These are phyloP conservation scores for Alternaria sp. DNA, from an alignment of 2,329 filamentous ascomycete genomes.

Conservation along the genomic window DNA sequence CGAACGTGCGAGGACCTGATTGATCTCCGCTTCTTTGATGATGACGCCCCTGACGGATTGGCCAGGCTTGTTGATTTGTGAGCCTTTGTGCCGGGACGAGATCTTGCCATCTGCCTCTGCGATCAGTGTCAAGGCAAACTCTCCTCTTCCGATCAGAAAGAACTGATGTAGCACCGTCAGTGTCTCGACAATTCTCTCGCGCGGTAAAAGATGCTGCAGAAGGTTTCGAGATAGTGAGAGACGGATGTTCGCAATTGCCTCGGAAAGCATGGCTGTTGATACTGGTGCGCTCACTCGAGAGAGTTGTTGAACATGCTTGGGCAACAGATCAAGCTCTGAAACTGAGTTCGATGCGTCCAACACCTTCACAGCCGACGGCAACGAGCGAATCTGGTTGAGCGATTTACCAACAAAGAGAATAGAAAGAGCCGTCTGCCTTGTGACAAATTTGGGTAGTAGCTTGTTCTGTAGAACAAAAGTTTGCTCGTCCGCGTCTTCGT, in stretches of 20 bases:
- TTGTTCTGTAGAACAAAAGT: slow-evolving; percentile 47
- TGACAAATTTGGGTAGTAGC: slow-evolving; percentile 82
- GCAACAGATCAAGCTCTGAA: slow-evolving; percentile 67
- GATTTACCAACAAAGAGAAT: slow-evolving; percentile 92
- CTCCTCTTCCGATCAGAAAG: slow-evolving; percentile 84
- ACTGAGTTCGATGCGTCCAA: slow-evolving; percentile 36
- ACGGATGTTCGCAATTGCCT: slow-evolving; percentile 77
- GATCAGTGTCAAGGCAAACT: slow-evolving; percentile 88
- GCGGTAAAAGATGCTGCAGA: slow-evolving; percentile 80
- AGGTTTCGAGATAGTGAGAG: slow-evolving; percentile 84
- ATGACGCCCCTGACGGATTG: slow-evolving; percentile 69
- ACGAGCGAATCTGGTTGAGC: slow-evolving; percentile 77
- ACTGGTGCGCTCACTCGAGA: slow-evolving; percentile 76
- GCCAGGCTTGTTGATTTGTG: slow-evolving; percentile 50
- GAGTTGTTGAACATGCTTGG: slow-evolving; percentile 73
- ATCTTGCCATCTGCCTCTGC: slow-evolving; percentile 84
- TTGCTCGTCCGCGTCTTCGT: slow-evolving; percentile 43
- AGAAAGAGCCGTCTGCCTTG: slow-evolving; percentile 75
- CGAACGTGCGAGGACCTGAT: slow-evolving; percentile 76
- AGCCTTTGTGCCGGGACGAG: slow-evolving; percentile 69
- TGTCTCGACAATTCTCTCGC: slow-evolving; percentile 77
- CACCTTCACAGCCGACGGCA: slow-evolving; percentile 41
- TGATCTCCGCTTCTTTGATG: slow-evolving; percentile 87
- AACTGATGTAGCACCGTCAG: slow-evolving; percentile 83
- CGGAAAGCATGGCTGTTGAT: slow-evolving; percentile 73